phyloP scores from a whole-genome alignment of 2,329 filamentous ascomycete genomes.

The Ophiostoma piceae region DNA sequence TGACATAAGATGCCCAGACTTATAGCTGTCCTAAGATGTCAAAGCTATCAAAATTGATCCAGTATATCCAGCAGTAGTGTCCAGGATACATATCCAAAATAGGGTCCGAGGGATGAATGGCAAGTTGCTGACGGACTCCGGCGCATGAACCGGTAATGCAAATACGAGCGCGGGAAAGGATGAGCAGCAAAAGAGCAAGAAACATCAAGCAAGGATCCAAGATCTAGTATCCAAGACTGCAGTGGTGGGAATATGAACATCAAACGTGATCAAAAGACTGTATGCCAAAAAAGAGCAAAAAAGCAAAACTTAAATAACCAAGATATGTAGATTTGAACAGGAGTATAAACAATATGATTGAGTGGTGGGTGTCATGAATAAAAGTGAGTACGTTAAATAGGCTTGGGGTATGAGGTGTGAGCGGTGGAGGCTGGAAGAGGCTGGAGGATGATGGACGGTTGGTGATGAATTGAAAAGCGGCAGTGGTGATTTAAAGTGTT shows the following conservation, averaged over 20 bases:
- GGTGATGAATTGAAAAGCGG: neutral
- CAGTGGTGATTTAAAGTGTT: neutral
- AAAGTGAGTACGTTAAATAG: slow-evolving; percentile 21
- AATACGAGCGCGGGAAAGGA: neutral
- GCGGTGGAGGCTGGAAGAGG: neutral
- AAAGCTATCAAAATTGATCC: neutral
- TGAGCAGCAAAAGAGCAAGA: neutral
- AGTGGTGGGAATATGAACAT: slow-evolving; percentile 1
- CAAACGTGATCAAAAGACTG: neutral
- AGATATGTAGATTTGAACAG: slow-evolving; percentile 14
- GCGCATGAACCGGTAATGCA: neutral
- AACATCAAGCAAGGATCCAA: neutral
- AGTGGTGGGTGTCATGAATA: slow-evolving; percentile 24
- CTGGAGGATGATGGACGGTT: neutral
- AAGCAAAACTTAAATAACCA: neutral
- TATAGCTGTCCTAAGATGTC: neutral
- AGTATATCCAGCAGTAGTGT: neutral
- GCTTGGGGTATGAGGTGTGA: slow-evolving; percentile 1
- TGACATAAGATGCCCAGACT: too few species aligned
- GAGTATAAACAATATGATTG: slow-evolving; percentile 22
- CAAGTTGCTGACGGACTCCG: neutral
- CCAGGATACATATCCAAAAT: neutral
- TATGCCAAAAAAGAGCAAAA: neutral
- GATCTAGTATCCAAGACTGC: neutral
- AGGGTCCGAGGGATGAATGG: neutral